A percentile compares a stretch with the other conserved stretches of the same genome.
phyloP scores from a whole-genome alignment of 306 rosid species.

The Quercus bicolor region DNA sequence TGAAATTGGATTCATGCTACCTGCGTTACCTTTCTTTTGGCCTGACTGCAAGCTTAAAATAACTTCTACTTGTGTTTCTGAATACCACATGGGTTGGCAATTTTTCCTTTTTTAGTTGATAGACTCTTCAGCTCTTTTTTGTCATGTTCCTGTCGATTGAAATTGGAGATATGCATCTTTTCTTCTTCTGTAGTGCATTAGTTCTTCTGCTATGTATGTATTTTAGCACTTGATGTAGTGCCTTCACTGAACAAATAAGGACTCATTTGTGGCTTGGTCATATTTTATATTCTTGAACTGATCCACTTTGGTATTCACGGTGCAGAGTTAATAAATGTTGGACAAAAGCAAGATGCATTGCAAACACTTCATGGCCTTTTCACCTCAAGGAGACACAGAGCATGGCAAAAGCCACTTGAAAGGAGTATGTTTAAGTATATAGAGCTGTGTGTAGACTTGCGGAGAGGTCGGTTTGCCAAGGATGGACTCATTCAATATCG shows the following conservation, averaged over 20 bases:
- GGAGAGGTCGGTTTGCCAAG: constrained; percentile 90
- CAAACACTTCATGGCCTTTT: constrained; percentile 89
- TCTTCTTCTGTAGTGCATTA: background rate
- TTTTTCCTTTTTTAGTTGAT: background rate
- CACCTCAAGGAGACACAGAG: constrained; percentile 85
- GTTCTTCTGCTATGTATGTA: background rate
- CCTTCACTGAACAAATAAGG: background rate
- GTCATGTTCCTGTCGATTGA: background rate
- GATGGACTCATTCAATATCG: constrained; percentile 97
- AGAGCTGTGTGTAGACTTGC: constrained; percentile 85
- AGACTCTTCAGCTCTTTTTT: background rate
- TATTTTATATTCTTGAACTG: background rate
- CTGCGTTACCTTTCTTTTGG: background rate
- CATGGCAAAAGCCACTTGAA: constrained; percentile 96
- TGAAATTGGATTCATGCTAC: no score
- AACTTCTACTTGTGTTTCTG: background rate
- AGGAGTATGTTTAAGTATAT: constrained; percentile 93
- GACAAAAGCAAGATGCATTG: constrained; percentile 95
- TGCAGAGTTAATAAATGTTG: constrained; percentile 86
- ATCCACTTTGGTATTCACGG: background rate
- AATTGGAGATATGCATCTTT: background rate
- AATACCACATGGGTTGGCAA: background rate
- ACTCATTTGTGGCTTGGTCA: background rate
- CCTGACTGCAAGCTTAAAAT: background rate
- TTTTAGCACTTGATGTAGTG: background rate